Percentiles rank a stretch among this genome's conserved stretches.
Evolutionary conservation across 352 stramenopile species (phyloP).

Genomic region (Phytophthora constricta): DNA sequence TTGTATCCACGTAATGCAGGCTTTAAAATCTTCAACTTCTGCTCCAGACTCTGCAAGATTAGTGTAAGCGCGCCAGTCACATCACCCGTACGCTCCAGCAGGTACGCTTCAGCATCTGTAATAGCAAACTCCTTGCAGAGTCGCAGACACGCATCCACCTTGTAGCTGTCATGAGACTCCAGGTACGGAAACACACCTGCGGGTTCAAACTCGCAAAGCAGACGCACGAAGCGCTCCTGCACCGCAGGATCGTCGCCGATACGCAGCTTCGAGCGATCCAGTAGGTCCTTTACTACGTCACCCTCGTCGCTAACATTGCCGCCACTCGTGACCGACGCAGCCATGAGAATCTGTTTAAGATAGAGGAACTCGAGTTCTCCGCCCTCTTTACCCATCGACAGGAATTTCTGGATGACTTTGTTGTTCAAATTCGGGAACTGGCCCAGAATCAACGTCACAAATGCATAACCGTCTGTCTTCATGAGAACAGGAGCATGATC

Average conservation of each 20-base stretch:
- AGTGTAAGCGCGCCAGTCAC: constrained; percentile 93
- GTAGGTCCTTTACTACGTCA: constrained; percentile 79
- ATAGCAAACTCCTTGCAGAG: constrained; percentile 88
- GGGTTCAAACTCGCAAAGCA: constrained; percentile 85
- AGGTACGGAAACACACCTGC: constrained; percentile 81
- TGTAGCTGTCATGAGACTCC: constrained; percentile 88
- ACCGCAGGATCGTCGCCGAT: constrained; percentile 84
- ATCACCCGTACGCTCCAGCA: constrained; percentile 94
- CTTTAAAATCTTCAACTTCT: constrained; percentile 93
- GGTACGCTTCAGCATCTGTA: constrained; percentile 90
- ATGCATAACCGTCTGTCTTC: constrained; percentile 88
- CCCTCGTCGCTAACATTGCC: constrained; percentile 62
- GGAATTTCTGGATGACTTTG: constrained; percentile 85
- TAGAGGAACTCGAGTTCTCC: constrained; percentile 85
- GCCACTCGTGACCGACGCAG: constrained; percentile 53
- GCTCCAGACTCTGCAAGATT: constrained; percentile 93
- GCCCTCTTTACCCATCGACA: constrained; percentile 81
- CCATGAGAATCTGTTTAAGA: constrained; percentile 80
- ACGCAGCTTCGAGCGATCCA: constrained; percentile 82
- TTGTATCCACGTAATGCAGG: constrained; percentile 83
- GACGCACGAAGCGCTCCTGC: constrained; percentile 81
- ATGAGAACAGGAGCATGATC: constrained; percentile 82
- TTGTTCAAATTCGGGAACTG: constrained; percentile 89
- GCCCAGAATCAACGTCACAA: constrained; percentile 88
- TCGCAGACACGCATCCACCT: constrained; percentile 84